Base-by-base conservation (phyloP, 305 asterid species). In the Nicotiana rustica region DNA sequence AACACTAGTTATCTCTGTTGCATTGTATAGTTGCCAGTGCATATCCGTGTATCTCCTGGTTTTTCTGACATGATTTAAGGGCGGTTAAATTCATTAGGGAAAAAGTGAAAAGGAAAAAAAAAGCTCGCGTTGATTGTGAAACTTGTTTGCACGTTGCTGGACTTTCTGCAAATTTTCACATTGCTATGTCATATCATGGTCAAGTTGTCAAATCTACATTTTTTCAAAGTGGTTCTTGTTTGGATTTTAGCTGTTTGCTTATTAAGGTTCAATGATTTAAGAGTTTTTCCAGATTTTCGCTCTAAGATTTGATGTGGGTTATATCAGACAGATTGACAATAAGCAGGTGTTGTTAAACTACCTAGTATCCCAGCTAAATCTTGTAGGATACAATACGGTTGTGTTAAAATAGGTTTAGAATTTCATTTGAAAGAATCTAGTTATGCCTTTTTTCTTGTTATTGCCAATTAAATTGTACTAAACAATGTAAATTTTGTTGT, bases 341-440 rank as follows among this genome's bases (percentile, higher is more conserved):
- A 21, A 47, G 41, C 62, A 73, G 79, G 79, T 47, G 62, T 47
- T 47, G 79, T 73, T 21, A 18, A 47, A 13, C 41, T 73, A 73
- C 79, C 41, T 73, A 47, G 79, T 47, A 73, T 73, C 79, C 79
- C 79, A 47, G 78, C 7, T 47, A 73, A 13, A 13, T 73, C 79
- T 13, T 73, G 61, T 73, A 47, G 62, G 61, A 60, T 71, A 21
- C 62, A 41, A 21, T 73, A 14, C 0, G 21, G 21, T 62, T 38
- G 6, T 47, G 62, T 21, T 47, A 59, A 47, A 13, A 62, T 47
- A 73, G 62, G 62, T 21, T 12, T 47, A 13, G 6, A 66, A 47
- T 73, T n/a, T 47, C 10, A 10, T 47, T 8, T 1, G 6, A 21
- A 71, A 59, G 49, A 35, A 19, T 44, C 38, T 71, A 44, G 61